These are phyloP conservation scores for Globisporangium irregulare DNA, from an alignment of 352 stramenopile genomes.

Conservation along the genomic window DNA sequence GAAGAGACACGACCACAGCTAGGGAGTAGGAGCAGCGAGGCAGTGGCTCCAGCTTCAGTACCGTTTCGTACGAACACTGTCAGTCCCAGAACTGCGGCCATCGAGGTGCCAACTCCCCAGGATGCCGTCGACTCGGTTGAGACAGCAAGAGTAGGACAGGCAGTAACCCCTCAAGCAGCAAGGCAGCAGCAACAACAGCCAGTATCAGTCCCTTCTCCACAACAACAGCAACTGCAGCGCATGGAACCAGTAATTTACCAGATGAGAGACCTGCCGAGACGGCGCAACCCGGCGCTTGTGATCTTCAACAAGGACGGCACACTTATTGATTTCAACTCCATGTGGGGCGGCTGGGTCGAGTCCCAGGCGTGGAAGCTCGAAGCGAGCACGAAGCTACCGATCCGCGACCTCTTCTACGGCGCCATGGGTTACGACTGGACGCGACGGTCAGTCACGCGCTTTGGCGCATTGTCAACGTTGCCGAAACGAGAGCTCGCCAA, in stretches of 20 bases:
- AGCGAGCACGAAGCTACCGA: constrained; percentile 23
- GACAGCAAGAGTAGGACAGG: background rate
- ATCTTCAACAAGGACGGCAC: constrained; percentile 52
- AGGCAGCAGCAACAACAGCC: background rate
- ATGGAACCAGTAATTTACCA: constrained; percentile 4
- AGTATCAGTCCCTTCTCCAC: background rate
- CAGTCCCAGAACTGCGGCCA: background rate
- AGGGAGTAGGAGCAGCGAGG: background rate
- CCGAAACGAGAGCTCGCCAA: constrained; percentile 31
- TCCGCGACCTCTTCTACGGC: constrained; percentile 29
- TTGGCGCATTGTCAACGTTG: constrained; percentile 29
- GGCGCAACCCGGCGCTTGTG: constrained; percentile 26
- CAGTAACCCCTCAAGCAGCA: background rate
- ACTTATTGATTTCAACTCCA: constrained; percentile 44
- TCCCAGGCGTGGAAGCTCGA: constrained; percentile 34
- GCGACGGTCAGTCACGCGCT: constrained; percentile 21
- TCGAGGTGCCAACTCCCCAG: background rate
- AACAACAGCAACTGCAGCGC: background rate
- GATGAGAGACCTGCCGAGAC: constrained; percentile 10
- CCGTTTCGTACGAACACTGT: background rate
- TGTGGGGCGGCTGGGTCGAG: constrained; percentile 47
- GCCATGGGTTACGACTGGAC: constrained; percentile 38
- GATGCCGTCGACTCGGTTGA: background rate
- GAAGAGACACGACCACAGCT: background rate
- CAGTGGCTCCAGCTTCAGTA: background rate